Evolutionary conservation across 495 filamentous ascomycete species (phyloP).

Genomic region (Glonium stellatum): DNA sequence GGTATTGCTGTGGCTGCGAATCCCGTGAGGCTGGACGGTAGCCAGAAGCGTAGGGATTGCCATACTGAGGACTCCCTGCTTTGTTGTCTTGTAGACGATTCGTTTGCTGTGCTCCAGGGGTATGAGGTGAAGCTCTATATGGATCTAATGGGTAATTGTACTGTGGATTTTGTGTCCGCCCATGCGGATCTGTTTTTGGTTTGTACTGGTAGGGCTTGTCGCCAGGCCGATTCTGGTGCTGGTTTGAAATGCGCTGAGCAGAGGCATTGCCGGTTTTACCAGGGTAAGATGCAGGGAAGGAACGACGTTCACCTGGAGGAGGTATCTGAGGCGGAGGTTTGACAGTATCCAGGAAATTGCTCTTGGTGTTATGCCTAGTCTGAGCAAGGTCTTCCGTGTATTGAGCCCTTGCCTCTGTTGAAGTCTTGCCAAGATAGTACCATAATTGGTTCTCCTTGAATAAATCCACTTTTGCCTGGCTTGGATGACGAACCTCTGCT

Average conservation of each 20-base stretch:
- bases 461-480: conserved; percentile 58
- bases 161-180: conserved; percentile 8
- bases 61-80: conserved; percentile 22
- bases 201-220: conserved; percentile 37
- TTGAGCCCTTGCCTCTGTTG: conserved; percentile 86
- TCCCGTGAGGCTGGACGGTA: conserved; percentile 2
- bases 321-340: conserved; percentile 40
- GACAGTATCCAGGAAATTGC: conserved; percentile 57
- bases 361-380: conserved; percentile 48
- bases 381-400: conserved; percentile 76
- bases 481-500: conserved; percentile 42
- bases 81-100: conserved; percentile 19
- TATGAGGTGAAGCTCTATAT: conserved; percentile 16
- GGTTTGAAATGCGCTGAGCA: conserved; percentile 9
- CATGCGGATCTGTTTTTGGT: conserved; percentile 22
- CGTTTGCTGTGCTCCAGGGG: conserved; percentile 24
- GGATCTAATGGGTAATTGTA: conserved; percentile 17
- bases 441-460: conserved; percentile 67
- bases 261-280: conserved; percentile 17
- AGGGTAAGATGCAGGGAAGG: conserved; percentile 26
- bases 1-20: neutral
- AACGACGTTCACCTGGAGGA: conserved; percentile 23
- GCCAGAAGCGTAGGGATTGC: conserved; percentile 7
- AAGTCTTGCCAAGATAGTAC: conserved; percentile 80
- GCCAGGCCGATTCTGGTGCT: conserved; percentile 11